Evolutionary conservation across 2,329 filamentous ascomycete genomes (phyloP).

Genomic region (Aspergillus sp.): DNA sequence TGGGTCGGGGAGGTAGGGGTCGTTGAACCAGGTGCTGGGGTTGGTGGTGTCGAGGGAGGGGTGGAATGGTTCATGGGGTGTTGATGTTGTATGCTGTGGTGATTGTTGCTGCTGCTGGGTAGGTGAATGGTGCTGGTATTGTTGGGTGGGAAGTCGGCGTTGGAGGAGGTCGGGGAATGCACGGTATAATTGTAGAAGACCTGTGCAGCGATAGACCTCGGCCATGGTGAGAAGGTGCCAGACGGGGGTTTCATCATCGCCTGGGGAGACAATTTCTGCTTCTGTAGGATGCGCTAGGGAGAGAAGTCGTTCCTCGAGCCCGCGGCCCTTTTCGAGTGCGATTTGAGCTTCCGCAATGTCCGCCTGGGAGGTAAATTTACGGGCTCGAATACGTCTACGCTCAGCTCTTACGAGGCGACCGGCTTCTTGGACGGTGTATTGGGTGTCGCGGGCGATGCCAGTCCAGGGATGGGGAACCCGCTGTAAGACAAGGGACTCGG

Average conservation of each 20-base stretch:
- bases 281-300: conserved; percentile 48
- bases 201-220: conserved; percentile 54
- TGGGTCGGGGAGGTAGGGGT: conserved; percentile 4
- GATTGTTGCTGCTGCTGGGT: background rate
- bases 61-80: conserved; percentile 12
- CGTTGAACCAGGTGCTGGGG: conserved; percentile 15
- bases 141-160: conserved; percentile 38
- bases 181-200: conserved; percentile 56
- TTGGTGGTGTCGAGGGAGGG: background rate
- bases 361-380: conserved; percentile 38
- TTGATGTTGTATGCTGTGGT: conserved; percentile 22
- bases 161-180: conserved; percentile 53
- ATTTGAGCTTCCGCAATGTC: conserved; percentile 33
- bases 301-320: conserved; percentile 51
- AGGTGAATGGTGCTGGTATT: conserved; percentile 4
- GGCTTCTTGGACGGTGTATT: conserved; percentile 46
- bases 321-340: conserved; percentile 37
- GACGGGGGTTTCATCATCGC: conserved; percentile 54
- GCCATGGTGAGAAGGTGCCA: conserved; percentile 55
- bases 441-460: conserved; percentile 38
- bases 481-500: conserved; percentile 32
- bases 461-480: conserved; percentile 42
- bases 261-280: conserved; percentile 51
- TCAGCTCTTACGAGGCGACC: conserved; percentile 41
- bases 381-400: conserved; percentile 34